These are phyloP conservation scores for Ustilago tritici DNA, from an alignment of 1,284 basidiomycete species.

Conservation along the genomic window DNA sequence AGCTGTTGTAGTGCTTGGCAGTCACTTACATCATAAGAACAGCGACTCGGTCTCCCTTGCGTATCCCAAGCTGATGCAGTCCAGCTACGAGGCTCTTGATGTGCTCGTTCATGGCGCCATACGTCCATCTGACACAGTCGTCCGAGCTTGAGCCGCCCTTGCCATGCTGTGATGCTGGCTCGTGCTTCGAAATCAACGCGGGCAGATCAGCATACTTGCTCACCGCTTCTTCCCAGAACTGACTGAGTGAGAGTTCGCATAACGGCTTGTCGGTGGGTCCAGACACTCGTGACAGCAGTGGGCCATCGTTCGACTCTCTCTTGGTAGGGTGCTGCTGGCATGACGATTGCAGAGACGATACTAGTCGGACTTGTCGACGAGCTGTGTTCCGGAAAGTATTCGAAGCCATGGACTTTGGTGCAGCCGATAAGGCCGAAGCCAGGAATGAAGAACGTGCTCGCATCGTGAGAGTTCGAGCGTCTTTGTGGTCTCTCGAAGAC, in stretches of 20 bases:
- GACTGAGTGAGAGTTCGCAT: constrained; percentile 75
- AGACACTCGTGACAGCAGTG: constrained; percentile 54
- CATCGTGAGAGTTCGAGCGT: constrained; percentile 4
- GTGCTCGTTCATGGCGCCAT: constrained; percentile 78
- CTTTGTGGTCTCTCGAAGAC: not conserved
- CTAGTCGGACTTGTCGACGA: constrained; percentile 7
- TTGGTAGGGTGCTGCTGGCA: constrained; percentile 37
- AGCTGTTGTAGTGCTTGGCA: not conserved
- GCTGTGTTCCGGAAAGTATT: not conserved
- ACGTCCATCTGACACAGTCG: constrained; percentile 80
- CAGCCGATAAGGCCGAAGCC: constrained; percentile 1
- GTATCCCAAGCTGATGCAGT: constrained; percentile 76
- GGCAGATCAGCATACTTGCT: constrained; percentile 73
- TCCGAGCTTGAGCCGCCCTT: constrained; percentile 51
- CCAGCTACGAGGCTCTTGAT: constrained; percentile 79
- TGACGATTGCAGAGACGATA: constrained; percentile 14
- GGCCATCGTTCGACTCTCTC: constrained; percentile 8
- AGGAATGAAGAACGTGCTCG: constrained; percentile 8
- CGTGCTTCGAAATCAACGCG: constrained; percentile 78
- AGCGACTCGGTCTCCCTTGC: constrained; percentile 81
- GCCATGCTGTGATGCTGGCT: constrained; percentile 75
- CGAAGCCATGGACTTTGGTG: not conserved
- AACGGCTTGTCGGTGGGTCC: constrained; percentile 77
- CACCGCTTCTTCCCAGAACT: constrained; percentile 77
- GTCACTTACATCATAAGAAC: constrained; percentile 77